phyloP scores from a whole-genome alignment of 75 land plant genomes.

The Pinus tabuliformis region DNA sequence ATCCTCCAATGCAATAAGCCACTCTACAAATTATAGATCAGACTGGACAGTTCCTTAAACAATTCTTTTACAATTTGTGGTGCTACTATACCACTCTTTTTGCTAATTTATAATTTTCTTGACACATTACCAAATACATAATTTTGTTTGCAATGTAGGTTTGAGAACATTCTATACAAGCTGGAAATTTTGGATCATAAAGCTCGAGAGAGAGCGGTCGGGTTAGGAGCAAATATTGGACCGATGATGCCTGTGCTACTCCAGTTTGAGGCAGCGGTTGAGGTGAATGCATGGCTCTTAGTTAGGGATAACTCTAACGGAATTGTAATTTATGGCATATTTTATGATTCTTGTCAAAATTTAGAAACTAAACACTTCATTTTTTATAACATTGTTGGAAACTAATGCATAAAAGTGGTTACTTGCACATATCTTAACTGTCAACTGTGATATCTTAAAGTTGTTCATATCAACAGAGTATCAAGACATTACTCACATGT shows the following conservation, averaged over 20 bases:
- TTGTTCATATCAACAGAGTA: not conserved
- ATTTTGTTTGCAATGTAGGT: constrained; percentile 27
- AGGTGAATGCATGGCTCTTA: constrained; percentile 40
- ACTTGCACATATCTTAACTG: not conserved
- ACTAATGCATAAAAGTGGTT: not conserved
- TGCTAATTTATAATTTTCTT: not conserved
- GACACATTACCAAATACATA: not conserved
- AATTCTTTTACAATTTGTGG: not conserved
- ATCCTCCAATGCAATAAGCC: not conserved
- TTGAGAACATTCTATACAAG: constrained; percentile 73
- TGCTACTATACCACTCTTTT: not conserved
- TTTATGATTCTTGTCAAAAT: not conserved
- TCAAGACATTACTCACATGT: no score
- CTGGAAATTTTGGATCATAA: constrained; percentile 90
- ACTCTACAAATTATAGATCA: not conserved
- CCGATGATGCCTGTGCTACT: constrained; percentile 74
- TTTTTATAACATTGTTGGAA: no score
- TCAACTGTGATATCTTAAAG: not conserved
- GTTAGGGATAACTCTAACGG: no score
- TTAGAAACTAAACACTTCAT: no score
- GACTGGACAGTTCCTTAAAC: not conserved
- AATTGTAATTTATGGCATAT: not conserved
- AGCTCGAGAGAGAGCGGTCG: constrained; percentile 78
- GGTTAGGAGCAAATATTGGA: constrained; percentile 67
- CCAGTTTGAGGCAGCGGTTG: constrained; percentile 67